Conservation (phyloP, 345 rosid genomes). For the Euphorbia peplus region DNA sequence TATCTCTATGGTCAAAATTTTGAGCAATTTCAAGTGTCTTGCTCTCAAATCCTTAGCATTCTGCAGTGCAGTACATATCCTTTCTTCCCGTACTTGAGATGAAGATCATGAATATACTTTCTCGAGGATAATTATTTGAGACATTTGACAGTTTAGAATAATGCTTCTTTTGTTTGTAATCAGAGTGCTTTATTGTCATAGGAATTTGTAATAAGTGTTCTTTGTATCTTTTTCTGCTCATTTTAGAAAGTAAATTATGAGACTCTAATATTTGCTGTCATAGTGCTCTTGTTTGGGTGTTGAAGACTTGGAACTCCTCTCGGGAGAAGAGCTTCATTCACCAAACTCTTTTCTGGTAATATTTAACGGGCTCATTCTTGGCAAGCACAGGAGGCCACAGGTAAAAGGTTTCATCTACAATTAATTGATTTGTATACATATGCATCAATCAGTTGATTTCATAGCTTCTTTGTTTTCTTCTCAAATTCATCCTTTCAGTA, state of each 20-base stretch:
- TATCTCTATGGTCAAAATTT: background rate
- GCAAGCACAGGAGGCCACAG: slow-evolving; percentile 93
- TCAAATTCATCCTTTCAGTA: slow-evolving; percentile 37
- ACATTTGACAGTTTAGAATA: background rate
- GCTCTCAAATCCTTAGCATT: background rate
- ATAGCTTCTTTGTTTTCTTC: slow-evolving; percentile 15
- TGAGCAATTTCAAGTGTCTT: too few species aligned
- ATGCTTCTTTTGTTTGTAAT: background rate
- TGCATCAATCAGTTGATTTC: background rate
- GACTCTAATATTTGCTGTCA: slow-evolving; percentile 18
- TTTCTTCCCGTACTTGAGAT: background rate
- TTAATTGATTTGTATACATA: background rate
- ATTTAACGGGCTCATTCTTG: slow-evolving; percentile 85
- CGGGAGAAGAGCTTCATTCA: slow-evolving; percentile 88
- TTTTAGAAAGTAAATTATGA: background rate
- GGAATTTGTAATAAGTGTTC: background rate
- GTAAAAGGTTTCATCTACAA: slow-evolving; percentile 30
- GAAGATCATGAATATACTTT: background rate
- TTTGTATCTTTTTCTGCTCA: background rate
- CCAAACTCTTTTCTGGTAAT: slow-evolving; percentile 78
- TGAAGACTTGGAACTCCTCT: slow-evolving; percentile 68
- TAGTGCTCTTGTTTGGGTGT: slow-evolving; percentile 89
- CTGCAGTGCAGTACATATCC: background rate
- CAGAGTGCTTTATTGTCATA: background rate
- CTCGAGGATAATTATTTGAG: background rate